Conservation (phyloP, 805 yeast genomes). For the Brettanomyces naardenensis region DNA sequence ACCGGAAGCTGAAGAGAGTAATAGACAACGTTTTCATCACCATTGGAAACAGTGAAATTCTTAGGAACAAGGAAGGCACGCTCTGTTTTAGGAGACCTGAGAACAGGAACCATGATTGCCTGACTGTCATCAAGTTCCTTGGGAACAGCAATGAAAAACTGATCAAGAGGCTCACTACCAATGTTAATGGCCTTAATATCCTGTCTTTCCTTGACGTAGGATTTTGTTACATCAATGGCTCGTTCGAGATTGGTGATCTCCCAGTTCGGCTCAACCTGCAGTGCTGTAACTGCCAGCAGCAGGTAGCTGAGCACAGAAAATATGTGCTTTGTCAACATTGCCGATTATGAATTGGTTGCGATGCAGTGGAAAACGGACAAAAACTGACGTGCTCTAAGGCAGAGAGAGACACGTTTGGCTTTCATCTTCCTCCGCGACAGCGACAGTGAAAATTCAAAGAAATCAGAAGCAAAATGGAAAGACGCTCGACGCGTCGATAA, state of each 20-base stretch:
- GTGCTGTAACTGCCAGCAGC: conserved; percentile 7
- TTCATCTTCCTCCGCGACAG: too few relatives aligned
- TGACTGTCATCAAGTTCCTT: conserved; percentile 24
- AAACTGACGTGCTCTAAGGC: too few relatives aligned
- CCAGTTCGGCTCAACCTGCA: conserved; percentile 28
- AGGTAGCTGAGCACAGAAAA: neutral
- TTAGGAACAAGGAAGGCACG: conserved; percentile 16
- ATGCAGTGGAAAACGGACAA: too few relatives aligned
- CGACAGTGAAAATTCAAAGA: too few relatives aligned
- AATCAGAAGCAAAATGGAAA: too few relatives aligned
- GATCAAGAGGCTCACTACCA: conserved; percentile 42
- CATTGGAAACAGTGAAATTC: conserved; percentile 8
- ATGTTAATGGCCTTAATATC: conserved; percentile 52
- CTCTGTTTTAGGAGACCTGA: conserved; percentile 12
- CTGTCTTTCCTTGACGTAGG: conserved; percentile 58
- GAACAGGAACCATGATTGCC: conserved; percentile 19
- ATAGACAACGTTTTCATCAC: conserved; percentile 24
- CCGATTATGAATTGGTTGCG: too few relatives aligned
- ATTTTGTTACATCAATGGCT: conserved; percentile 52
- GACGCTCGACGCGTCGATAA: too few relatives aligned
- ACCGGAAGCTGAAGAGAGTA: conserved; percentile 48
- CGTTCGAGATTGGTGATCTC: conserved; percentile 52
- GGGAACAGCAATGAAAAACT: conserved; percentile 56
- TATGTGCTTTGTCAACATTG: neutral
- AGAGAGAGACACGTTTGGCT: too few relatives aligned